Conservation (phyloP, 1,139 yeast species). For the Lodderomyces jiufengensis region DNA sequence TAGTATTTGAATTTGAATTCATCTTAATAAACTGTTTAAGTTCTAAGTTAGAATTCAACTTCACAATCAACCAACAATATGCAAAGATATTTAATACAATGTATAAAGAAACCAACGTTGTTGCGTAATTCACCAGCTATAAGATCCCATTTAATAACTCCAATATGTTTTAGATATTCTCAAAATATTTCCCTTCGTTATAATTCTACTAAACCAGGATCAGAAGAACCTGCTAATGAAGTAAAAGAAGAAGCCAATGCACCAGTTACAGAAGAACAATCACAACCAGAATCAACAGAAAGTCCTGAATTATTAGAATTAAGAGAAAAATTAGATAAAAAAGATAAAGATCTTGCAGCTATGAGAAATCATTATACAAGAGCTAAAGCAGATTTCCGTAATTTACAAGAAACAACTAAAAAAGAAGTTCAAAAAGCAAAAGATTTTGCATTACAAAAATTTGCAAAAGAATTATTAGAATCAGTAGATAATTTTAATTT, state of each 20-base stretch:
- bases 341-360: constrained; percentile 79
- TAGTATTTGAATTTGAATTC: no score
- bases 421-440: constrained; percentile 82
- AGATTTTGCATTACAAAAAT: constrained; percentile 89
- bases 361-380: constrained; percentile 81
- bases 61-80: constrained; percentile 14
- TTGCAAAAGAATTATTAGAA: constrained; percentile 86
- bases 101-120: constrained; percentile 26
- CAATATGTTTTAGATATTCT: constrained; percentile 9
- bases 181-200: constrained; percentile 18
- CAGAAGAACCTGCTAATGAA: constrained; percentile 10
- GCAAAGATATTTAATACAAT: constrained; percentile 31
- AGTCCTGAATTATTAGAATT: constrained; percentile 29
- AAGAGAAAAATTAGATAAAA: constrained; percentile 54
- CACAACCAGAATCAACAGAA: constrained; percentile 19
- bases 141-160: constrained; percentile 15
- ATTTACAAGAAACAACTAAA: constrained; percentile 86
- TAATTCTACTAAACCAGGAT: constrained; percentile 19
- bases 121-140: constrained; percentile 13
- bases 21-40: no score
- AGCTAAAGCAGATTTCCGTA: constrained; percentile 89
- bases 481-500: constrained; percentile 89
- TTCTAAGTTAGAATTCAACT: no score
- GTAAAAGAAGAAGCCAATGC: constrained; percentile 8
- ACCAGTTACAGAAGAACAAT: constrained; percentile 13